phyloP scores from a whole-genome alignment of 1,284 basidiomycete genomes.

The Boletus nobilissimus region DNA sequence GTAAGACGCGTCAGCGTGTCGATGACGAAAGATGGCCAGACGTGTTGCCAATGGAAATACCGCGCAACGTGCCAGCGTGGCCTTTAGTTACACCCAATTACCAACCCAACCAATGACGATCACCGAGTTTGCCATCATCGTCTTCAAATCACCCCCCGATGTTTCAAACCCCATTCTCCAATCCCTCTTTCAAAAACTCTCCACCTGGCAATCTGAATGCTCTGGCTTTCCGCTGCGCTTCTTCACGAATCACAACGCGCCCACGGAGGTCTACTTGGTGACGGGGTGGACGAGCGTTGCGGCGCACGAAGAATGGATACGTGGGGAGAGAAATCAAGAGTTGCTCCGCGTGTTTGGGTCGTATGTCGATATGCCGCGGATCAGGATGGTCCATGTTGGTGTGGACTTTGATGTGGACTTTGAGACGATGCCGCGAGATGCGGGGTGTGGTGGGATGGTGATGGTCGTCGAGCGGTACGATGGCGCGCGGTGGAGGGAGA shows the following conservation, averaged over 20 bases:
- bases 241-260: slow-evolving; percentile 44
- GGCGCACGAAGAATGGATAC: slow-evolving; percentile 57
- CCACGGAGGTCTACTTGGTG: slow-evolving; percentile 50
- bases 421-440: slow-evolving; percentile 40
- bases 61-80: background rate
- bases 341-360: slow-evolving; percentile 48
- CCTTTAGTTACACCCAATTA: background rate
- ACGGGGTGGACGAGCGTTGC: slow-evolving; percentile 57
- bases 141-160: slow-evolving; percentile 42
- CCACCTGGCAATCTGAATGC: slow-evolving; percentile 50
- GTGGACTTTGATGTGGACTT: slow-evolving; percentile 54
- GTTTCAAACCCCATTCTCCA: slow-evolving; percentile 38
- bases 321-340: slow-evolving; percentile 53
- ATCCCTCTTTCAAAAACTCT: slow-evolving; percentile 42
- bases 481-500: background rate
- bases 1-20: background rate
- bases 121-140: slow-evolving; percentile 51
- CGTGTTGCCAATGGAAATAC: background rate
- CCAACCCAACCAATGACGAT: slow-evolving; percentile 48
- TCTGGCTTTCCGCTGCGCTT: slow-evolving; percentile 54
- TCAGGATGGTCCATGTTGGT: slow-evolving; percentile 50
- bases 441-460: background rate
- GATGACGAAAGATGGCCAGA: background rate
- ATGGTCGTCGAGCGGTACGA: slow-evolving; percentile 26
- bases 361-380: slow-evolving; percentile 44